Evolutionary conservation across 139 green algal species (phyloP).

Genomic region (Haematococcus lacustris): DNA sequence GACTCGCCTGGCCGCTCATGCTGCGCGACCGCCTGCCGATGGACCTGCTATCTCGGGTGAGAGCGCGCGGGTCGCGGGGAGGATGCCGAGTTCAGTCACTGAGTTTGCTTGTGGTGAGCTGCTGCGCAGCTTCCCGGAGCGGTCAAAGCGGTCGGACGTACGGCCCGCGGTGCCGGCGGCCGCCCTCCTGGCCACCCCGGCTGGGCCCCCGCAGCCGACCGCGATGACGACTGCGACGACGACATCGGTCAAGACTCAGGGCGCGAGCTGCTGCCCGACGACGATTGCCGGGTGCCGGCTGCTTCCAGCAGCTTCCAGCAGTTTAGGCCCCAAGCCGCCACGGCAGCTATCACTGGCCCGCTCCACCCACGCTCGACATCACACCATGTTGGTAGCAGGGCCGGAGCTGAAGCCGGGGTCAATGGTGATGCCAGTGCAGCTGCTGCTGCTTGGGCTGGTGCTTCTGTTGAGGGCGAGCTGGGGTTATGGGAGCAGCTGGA

Average conservation of each 20-base stretch:
- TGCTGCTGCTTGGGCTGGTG: not conserved
- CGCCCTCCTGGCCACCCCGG: not conserved
- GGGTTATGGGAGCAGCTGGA: not conserved
- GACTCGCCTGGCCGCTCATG: constrained; percentile 16
- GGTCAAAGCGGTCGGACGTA: constrained; percentile 4
- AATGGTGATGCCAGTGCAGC: not conserved
- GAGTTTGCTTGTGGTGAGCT: not conserved
- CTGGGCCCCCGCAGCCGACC: not conserved
- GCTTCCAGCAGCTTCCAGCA: too few species aligned
- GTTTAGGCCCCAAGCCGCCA: not conserved
- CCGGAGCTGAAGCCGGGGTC: constrained; percentile 8
- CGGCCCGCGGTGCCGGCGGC: not conserved
- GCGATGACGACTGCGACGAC: not conserved
- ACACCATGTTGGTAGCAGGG: not conserved
- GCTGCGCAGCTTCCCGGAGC: constrained; percentile 10
- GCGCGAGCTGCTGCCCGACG: not conserved
- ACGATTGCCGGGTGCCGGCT: too few species aligned
- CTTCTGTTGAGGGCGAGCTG: not conserved
- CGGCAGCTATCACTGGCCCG: not conserved
- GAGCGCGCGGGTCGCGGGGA: not conserved
- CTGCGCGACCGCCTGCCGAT: constrained; percentile 33
- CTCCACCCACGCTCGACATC: not conserved
- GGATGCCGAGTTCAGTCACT: not conserved
- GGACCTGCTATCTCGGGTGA: constrained; percentile 22
- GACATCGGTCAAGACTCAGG: not conserved